phyloP scores from a whole-genome alignment of 164 flowering plant species.

The Annona cherimola region DNA sequence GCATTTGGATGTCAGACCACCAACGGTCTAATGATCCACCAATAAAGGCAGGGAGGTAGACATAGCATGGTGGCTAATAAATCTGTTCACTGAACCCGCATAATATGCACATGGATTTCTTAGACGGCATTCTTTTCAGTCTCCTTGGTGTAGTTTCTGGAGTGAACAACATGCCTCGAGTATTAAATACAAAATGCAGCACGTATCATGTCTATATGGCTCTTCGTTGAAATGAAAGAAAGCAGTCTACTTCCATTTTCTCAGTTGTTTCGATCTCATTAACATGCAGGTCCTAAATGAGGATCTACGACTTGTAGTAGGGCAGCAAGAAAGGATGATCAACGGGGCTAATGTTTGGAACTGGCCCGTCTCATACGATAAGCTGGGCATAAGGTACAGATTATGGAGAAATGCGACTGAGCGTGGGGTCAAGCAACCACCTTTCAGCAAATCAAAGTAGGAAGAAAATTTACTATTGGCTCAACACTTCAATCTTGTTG shows the following conservation, averaged over 20 bases:
- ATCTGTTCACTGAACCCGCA: too few species aligned
- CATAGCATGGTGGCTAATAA: too few species aligned
- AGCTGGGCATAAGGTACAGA: conserved; percentile 91
- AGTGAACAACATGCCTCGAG: too few species aligned
- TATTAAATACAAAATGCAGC: too few species aligned
- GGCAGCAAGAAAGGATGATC: conserved; percentile 90
- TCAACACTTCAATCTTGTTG: neutral
- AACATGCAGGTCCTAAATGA: conserved; percentile 76
- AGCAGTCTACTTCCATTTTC: neutral
- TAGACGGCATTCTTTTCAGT: too few species aligned
- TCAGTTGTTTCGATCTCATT: neutral
- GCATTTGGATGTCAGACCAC: too few species aligned
- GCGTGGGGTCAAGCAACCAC: conserved; percentile 46
- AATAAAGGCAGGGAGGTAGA: too few species aligned
- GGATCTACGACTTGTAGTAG: conserved; percentile 84
- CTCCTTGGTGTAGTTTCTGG: too few species aligned
- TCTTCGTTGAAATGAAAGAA: neutral
- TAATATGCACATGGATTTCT: too few species aligned
- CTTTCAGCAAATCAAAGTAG: conserved; percentile 35
- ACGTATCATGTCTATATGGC: too few species aligned
- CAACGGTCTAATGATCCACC: too few species aligned
- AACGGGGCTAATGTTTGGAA: conserved; percentile 93
- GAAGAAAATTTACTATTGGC: neutral
- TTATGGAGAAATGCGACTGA: conserved; percentile 90
- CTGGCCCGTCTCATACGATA: conserved; percentile 82